Evolutionary conservation across 1,139 yeast species (phyloP), one percentile per base, ranked within the genome.

Genomic region (Blastobotrys apis): DNA sequence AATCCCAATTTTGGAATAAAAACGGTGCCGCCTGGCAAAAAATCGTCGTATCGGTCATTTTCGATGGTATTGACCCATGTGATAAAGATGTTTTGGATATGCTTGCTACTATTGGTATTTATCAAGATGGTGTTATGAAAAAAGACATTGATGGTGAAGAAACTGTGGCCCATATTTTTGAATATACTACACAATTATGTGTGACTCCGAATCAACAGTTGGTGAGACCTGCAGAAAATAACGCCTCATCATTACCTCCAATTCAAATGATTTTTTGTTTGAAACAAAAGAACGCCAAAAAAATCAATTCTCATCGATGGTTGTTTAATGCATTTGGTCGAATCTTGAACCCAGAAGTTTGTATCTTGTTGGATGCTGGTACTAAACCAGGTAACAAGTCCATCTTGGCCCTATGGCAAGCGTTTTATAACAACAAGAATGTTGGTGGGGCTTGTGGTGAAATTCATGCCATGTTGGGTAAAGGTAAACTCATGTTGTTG

Each of bases 371-470:
- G 41, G 98, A 92, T 69, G 97, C 94, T 1, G 98, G 98, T 50
- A 92, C 98, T 0, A 84, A 84, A 64, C 97, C 98, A 2, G 88
- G 87, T 37, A 77, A 76, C 44, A 81, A 83, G 48, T 90, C 97
- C 0, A 71, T 90, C 34, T 87, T 90, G 57, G 90, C 88, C 54
- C 71, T 90, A 50, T 90, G 98, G 98, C 90, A 90, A 64, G 95
- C 95, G 0, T 90, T 90, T 63, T 97, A 90, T 65, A 77, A 82
- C 59, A 96, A 90, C 63, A 87, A 96, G 1, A 88, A 90, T 58
- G 95, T 90, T 45, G 98, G 96, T 1, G 98, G 97, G 53, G 97
- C 95, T 1, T 95, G 97, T 19, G 98, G 98, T 49, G 97, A 90
- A 65, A 88, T 90, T 59, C 85, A 84, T 51, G 88, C 97, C 1